Conservation (phyloP, 306 rosid species). For the Quercus rubra region DNA sequence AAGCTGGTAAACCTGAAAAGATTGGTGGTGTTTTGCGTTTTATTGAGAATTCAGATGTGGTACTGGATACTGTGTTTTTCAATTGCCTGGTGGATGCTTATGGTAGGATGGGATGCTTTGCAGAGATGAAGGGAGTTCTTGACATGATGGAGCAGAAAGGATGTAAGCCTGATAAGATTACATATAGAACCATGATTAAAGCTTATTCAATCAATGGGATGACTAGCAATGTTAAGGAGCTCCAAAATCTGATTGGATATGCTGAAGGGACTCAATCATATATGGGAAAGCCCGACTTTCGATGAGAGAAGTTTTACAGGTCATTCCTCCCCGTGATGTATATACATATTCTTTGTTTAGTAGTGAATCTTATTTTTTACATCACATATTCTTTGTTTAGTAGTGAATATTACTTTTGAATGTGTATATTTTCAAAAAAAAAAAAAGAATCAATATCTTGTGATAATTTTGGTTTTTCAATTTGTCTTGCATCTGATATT, state of each 20-base stretch:
- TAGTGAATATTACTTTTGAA: not conserved
- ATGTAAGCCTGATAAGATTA: constrained; percentile 75
- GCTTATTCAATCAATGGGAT: constrained; percentile 74
- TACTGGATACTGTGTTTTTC: constrained; percentile 67
- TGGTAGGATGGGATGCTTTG: constrained; percentile 63
- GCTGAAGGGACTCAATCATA: constrained; percentile 35
- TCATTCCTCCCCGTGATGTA: not conserved
- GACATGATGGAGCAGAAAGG: constrained; percentile 71
- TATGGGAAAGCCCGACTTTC: constrained; percentile 67
- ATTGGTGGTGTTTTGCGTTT: constrained; percentile 57
- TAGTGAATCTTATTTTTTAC: not conserved
- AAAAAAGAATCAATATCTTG: not conserved
- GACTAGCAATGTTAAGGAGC: constrained; percentile 63
- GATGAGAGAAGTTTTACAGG: constrained; percentile 17
- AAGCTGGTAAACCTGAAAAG: constrained; percentile 70
- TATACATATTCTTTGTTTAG: not conserved
- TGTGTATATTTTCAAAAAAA: not conserved
- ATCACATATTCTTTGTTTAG: not conserved
- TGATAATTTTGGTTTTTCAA: not conserved
- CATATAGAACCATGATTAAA: constrained; percentile 88
- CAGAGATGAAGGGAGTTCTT: constrained; percentile 75
- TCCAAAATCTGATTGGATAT: constrained; percentile 46
- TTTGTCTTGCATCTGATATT: not conserved
- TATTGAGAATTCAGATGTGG: constrained; percentile 74
- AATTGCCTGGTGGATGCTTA: constrained; percentile 88